phyloP scores from a whole-genome alignment of 805 yeast species.

The Metschnikowia noctiluminum region DNA sequence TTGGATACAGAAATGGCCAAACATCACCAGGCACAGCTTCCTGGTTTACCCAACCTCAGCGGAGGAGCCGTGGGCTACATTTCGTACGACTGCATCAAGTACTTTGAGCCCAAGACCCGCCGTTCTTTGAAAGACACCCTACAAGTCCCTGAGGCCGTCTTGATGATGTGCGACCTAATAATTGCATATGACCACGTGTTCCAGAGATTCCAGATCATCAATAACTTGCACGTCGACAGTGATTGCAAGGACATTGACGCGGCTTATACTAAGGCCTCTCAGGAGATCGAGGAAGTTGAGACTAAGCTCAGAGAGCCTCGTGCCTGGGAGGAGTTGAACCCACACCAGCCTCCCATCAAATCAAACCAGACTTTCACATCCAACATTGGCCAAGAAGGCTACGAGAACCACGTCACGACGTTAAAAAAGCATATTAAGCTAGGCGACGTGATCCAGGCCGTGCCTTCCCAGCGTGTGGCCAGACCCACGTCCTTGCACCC shows the following conservation, averaged over 20 bases:
- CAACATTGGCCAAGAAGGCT: conserved; percentile 91
- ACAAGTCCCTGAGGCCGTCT: conserved; percentile 83
- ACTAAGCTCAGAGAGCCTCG: conserved; percentile 43
- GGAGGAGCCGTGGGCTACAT: conserved; percentile 98
- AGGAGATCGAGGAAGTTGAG: conserved; percentile 57
- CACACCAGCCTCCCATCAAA: conserved; percentile 72
- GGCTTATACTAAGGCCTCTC: conserved; percentile 53
- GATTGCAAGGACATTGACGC: conserved; percentile 26
- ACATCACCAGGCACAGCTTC: conserved; percentile 68
- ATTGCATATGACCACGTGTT: conserved; percentile 93
- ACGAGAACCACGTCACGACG: conserved; percentile 72
- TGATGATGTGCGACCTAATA: conserved; percentile 88
- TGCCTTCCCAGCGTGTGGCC: conserved; percentile 95
- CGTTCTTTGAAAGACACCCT: conserved; percentile 74
- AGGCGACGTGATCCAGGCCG: conserved; percentile 97
- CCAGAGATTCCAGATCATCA: conserved; percentile 87
- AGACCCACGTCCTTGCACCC: conserved; percentile 96
- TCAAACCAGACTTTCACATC: conserved; percentile 71
- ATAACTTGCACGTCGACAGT: conserved; percentile 56
- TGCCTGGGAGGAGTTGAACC: conserved; percentile 50
- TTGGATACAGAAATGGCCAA: conserved; percentile 71
- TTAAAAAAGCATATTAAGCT: conserved; percentile 78
- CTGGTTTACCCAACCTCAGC: conserved; percentile 77
- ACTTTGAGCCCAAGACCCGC: conserved; percentile 90
- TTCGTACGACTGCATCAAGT: conserved; percentile 93